Base-by-base conservation (phyloP, 2,329 filamentous ascomycete genomes). In the Alternaria infectoria region DNA sequence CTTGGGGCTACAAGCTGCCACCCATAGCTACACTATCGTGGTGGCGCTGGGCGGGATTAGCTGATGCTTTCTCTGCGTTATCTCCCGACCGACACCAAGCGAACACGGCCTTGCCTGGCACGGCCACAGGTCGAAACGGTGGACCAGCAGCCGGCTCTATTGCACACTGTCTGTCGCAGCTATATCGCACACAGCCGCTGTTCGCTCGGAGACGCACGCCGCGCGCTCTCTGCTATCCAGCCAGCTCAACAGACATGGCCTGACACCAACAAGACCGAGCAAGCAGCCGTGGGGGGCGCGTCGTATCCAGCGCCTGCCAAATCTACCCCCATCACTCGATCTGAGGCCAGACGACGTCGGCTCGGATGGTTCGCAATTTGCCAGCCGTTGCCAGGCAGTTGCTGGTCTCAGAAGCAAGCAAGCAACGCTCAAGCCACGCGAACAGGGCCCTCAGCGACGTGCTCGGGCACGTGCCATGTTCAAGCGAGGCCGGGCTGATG, bases 101-200 rank as follows among this genome's bases (percentile, higher is more conserved):
- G 67, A 65, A 62, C 62, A 61, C 69, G 67, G 67, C 67, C 63
- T 30, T 62, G 59, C 63, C 65, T 65, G 59, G 65, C 70, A 70
- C 68, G 68, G 68, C 69, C 66, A 64, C 69, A 44, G 47, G 66
- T 70, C 69, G 69, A 77, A 74, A 72, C 71, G 68, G 70, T 66
- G 66, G 54, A 65, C 68, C 70, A 67, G 40, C 49, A 55, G 19
- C 57, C 57, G 50, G 61, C 57, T 61, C 52, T 59, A 51, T 62
- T 60, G 28, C 45, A 32, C 55, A 65, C 13, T 54, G 19, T 45
- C 45, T 50, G 45, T 49, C 21, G 45, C 55, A 50, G 54, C 28
- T 28, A 32, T 30, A 49, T 58, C 61, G 50, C 56, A 47, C 54
- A 45, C 45, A 45, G 40, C 40, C 54, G 47, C 51, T 61, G 57